Conservation (phyloP, 352 stramenopile genomes). For the Halophytophthora batemanensis region DNA sequence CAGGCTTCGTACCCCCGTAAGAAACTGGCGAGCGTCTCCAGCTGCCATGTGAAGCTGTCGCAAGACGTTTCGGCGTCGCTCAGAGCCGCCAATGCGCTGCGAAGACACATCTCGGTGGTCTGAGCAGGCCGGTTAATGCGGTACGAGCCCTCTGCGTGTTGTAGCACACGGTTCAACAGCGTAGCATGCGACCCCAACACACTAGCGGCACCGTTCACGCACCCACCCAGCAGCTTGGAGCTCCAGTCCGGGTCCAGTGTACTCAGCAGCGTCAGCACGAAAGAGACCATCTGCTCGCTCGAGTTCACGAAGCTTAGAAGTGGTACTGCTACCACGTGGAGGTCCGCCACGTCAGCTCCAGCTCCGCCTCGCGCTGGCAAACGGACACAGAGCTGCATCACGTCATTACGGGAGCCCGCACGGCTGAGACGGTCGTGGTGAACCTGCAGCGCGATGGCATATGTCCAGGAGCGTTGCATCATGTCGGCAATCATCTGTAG, state of each 20-base stretch:
- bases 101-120: conserved; percentile 11
- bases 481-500: conserved; percentile 17
- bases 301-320: conserved; percentile 14
- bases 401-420: conserved; percentile 4
- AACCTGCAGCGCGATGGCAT: conserved; percentile 15
- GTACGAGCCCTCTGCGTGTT: conserved; percentile 14
- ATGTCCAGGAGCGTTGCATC: conserved; percentile 21
- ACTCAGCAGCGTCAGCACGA: conserved; percentile 9
- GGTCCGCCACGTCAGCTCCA: conserved; percentile 12
- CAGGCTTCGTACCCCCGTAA: no score
- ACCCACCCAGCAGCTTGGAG: conserved; percentile 23
- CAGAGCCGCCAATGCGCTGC: conserved; percentile 9
- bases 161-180: conserved; percentile 2
- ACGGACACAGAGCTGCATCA: conserved; percentile 24
- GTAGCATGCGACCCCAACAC: conserved; percentile 7
- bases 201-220: conserved; percentile 10
- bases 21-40: no score
- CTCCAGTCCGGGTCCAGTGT: conserved; percentile 26
- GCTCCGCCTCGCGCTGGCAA: conserved; percentile 7
- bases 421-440: background rate
- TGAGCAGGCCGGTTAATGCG: conserved; percentile 13
- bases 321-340: conserved; percentile 28
- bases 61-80: no score
- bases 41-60: no score
- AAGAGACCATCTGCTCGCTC: conserved; percentile 3